Percentiles rank a stretch among this genome's conserved stretches.
Conservation (phyloP, 176 grass and related monocot genomes). For the Eleusine coracana region DNA sequence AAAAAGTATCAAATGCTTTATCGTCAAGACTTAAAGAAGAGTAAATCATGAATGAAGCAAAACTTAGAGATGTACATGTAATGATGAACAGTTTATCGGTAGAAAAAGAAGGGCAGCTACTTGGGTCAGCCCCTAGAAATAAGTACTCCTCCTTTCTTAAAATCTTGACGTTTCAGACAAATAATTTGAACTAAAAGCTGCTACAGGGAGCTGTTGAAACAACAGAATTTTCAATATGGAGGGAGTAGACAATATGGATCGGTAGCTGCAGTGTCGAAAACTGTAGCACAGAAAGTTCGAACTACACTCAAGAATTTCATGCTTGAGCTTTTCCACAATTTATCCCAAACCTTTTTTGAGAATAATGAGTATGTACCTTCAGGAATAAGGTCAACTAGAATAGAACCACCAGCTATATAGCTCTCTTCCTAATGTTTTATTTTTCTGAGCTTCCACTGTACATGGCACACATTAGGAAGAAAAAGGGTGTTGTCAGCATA, state of each 20-base stretch:
- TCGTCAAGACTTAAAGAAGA: background rate
- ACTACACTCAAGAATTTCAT: background rate
- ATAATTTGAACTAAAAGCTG: no score
- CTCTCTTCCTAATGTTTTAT: background rate
- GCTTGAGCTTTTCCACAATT: background rate
- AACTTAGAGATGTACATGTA: background rate
- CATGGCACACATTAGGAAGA: background rate
- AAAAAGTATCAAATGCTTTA: background rate
- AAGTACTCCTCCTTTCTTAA: background rate
- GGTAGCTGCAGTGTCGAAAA: background rate
- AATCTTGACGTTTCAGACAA: no score
- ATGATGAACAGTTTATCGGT: background rate
- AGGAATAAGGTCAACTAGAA: conserved; percentile 5
- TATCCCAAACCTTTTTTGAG: background rate
- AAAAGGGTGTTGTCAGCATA: background rate
- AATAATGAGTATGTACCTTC: background rate
- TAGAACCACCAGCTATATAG: background rate
- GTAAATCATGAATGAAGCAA: conserved; percentile 3
- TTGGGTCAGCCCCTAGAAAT: background rate
- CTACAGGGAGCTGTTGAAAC: no score
- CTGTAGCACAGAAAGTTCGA: background rate
- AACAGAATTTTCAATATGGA: no score
- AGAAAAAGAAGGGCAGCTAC: background rate
- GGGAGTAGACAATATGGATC: background rate
- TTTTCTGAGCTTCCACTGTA: conserved; percentile 1